Conservation (phyloP, 2,329 filamentous ascomycete species). For the Fusarium oligoseptatum region DNA sequence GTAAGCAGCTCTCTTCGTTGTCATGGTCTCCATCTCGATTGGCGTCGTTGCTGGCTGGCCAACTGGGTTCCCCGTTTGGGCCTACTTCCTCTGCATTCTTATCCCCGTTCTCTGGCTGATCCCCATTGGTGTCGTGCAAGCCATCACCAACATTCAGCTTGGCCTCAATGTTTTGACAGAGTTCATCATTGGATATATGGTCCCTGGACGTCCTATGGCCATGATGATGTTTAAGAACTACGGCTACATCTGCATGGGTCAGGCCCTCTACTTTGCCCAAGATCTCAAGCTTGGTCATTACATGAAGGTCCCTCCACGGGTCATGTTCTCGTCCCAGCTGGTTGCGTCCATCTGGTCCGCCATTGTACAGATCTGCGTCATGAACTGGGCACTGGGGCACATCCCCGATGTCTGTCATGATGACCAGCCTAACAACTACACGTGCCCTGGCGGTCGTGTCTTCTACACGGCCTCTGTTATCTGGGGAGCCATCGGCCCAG, state of each 20-base stretch:
- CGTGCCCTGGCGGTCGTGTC: constrained; percentile 66
- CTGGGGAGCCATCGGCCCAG: constrained; percentile 80
- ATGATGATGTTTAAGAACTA: constrained; percentile 87
- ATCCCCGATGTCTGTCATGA: constrained; percentile 73
- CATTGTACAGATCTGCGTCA: constrained; percentile 72
- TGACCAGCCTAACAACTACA: constrained; percentile 68
- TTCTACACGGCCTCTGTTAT: constrained; percentile 79
- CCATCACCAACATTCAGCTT: constrained; percentile 72
- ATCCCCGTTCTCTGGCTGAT: constrained; percentile 71
- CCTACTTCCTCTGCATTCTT: constrained; percentile 68
- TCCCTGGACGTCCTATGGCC: constrained; percentile 76
- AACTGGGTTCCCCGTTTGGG: constrained; percentile 71
- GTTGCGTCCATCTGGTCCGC: constrained; percentile 72
- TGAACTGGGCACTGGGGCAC: constrained; percentile 74
- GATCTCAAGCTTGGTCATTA: constrained; percentile 79
- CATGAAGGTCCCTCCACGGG: constrained; percentile 74
- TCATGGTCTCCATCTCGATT: constrained; percentile 69
- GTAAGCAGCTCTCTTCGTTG: constrained; percentile 58
- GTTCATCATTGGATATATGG: constrained; percentile 80
- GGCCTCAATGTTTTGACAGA: constrained; percentile 80
- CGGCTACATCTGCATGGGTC: constrained; percentile 76
- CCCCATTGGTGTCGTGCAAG: constrained; percentile 72
- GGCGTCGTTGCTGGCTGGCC: constrained; percentile 67
- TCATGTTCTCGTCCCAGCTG: constrained; percentile 72
- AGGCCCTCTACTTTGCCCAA: constrained; percentile 74